phyloP scores from a whole-genome alignment of 441 rosid species.

The Corymbia calophylla region DNA sequence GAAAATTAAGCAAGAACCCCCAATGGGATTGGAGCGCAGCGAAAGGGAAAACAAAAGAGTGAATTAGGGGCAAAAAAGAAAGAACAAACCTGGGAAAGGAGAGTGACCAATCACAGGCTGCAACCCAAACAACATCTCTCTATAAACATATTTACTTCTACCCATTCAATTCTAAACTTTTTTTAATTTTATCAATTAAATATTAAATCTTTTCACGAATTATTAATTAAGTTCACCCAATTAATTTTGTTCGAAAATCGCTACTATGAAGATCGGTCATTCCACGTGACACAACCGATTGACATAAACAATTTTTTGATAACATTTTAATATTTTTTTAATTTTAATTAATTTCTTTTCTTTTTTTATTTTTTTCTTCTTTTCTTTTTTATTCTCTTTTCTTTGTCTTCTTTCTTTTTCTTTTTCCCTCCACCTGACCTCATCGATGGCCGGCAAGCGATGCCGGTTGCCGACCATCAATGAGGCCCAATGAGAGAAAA shows the following conservation, averaged over 20 bases:
- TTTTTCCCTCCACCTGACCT: fast-evolving
- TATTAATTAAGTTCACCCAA: fast-evolving
- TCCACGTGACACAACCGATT: fast-evolving
- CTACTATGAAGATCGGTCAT: fast-evolving
- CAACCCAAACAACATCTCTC: neutral
- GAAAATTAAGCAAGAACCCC: neutral
- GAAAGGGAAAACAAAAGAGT: neutral
- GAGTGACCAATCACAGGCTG: neutral
- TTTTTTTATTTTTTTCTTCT: too few relatives aligned
- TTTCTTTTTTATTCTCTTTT: fast-evolving
- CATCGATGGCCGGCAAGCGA: fast-evolving
- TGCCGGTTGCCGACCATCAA: too few relatives aligned
- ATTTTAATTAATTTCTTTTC: too few relatives aligned
- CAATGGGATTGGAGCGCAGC: neutral
- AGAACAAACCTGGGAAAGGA: neutral
- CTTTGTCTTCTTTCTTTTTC: fast-evolving
- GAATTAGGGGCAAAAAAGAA: neutral
- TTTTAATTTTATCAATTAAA: too few relatives aligned
- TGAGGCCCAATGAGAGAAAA: too few relatives aligned
- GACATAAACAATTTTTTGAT: neutral
- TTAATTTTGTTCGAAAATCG: fast-evolving
- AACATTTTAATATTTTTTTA: neutral
- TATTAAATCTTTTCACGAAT: too few relatives aligned
- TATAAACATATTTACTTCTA: too few relatives aligned
- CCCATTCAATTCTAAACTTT: neutral